Percentiles rank a stretch among this genome's conserved stretches.
Evolutionary conservation across 331 rosid species (phyloP).

Genomic region (Quercus phellos): DNA sequence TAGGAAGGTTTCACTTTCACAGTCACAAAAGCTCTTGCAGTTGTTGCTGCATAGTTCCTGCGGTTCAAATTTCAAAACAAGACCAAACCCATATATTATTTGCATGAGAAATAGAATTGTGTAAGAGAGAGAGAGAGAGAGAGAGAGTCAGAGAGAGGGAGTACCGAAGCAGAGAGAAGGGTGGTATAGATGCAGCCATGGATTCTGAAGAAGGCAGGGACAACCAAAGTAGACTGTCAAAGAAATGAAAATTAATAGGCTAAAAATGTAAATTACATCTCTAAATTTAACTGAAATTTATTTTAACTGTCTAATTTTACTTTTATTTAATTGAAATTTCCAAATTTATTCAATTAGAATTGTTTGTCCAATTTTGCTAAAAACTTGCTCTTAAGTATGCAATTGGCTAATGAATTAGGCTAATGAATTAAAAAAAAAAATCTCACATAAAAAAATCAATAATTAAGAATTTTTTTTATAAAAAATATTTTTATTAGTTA

Average conservation of each 20-base stretch:
- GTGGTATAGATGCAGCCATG: conserved; percentile 47
- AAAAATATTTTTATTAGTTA: too few species aligned
- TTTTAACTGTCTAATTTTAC: accelerated
- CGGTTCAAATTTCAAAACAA: conserved; percentile 11
- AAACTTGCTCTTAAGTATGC: too few species aligned
- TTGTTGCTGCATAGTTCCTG: conserved; percentile 44
- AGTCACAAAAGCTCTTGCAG: conserved; percentile 44
- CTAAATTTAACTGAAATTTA: too few species aligned
- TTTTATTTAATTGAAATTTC: too few species aligned
- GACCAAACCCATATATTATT: conserved; percentile 12
- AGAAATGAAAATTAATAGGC: too few species aligned
- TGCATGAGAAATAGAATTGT: neutral
- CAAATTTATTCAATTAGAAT: too few species aligned
- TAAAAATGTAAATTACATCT: too few species aligned
- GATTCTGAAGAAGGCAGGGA: neutral
- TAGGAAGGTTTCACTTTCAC: conserved; percentile 37
- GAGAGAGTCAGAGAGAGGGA: conserved; percentile 1
- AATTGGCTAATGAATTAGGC: too few species aligned
- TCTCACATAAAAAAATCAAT: too few species aligned
- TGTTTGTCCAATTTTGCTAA: too few species aligned
- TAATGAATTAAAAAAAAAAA: too few species aligned
- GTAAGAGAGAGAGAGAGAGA: neutral
- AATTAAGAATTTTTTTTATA: too few species aligned
- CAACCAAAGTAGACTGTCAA: neutral
- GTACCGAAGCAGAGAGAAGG: conserved; percentile 46